These are phyloP conservation scores for Davidsoniella australis DNA, from an alignment of 2,329 filamentous ascomycete species.

Conservation along the genomic window DNA sequence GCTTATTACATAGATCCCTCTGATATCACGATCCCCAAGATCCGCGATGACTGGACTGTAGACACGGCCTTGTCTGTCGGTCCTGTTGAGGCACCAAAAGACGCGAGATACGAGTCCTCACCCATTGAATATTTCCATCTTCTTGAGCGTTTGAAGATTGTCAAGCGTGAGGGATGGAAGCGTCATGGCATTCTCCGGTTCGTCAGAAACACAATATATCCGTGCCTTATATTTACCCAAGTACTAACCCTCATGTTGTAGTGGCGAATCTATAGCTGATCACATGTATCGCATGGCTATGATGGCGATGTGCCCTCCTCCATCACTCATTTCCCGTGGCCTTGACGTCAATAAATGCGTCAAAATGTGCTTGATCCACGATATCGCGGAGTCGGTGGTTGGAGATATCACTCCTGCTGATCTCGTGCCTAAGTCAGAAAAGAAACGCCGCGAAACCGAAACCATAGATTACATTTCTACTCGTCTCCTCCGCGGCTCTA, in stretches of 20 bases:
- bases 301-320: conserved; percentile 80
- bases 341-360: conserved; percentile 73
- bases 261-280: conserved; percentile 82
- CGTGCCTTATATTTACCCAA: not conserved
- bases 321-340: conserved; percentile 43
- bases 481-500: conserved; percentile 50
- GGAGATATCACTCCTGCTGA: conserved; percentile 95
- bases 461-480: conserved; percentile 89
- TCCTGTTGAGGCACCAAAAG: conserved; percentile 23
- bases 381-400: conserved; percentile 94
- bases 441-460: conserved; percentile 66
- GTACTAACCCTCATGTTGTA: conserved; percentile 16
- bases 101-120: conserved; percentile 41
- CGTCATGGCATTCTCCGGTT: conserved; percentile 59
- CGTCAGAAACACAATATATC: conserved; percentile 2
- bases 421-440: conserved; percentile 71
- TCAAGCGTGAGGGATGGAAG: conserved; percentile 88
- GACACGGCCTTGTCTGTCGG: conserved; percentile 14
- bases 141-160: conserved; percentile 86
- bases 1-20: conserved; percentile 14
- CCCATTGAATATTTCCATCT: conserved; percentile 89
- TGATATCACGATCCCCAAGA: conserved; percentile 15
- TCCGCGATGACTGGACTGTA: conserved; percentile 16
- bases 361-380: conserved; percentile 89
- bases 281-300: conserved; percentile 99